Evolutionary conservation across 1,284 basidiomycete genomes (phyloP).

Genomic region (Malassezia yamatoensis): DNA sequence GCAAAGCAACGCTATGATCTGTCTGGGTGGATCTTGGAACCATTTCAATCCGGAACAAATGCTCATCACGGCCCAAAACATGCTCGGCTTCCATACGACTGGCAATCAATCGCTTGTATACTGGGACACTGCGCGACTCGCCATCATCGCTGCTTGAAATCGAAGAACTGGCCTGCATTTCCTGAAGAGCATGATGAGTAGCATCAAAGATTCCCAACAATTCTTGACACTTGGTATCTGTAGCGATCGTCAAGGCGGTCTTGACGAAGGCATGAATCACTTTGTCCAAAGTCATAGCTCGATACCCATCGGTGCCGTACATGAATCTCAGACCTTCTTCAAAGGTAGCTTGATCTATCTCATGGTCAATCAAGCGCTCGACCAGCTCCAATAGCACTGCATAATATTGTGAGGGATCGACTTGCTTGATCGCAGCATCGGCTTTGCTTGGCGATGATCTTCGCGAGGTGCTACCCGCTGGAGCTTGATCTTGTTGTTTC

Average conservation of each 20-base stretch:
- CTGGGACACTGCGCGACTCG: slow-evolving; percentile 49
- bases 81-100: slow-evolving; percentile 72
- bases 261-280: slow-evolving; percentile 57
- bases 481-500: slow-evolving; percentile 2
- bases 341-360: slow-evolving; percentile 76
- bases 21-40: not conserved
- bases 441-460: slow-evolving; percentile 22
- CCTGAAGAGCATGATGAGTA: slow-evolving; percentile 23
- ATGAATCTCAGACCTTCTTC: slow-evolving; percentile 94
- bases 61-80: slow-evolving; percentile 75
- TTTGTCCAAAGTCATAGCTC: slow-evolving; percentile 87
- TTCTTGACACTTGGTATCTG: slow-evolving; percentile 73
- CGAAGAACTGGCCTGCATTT: slow-evolving; percentile 15
- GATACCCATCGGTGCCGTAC: slow-evolving; percentile 88
- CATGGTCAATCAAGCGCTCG: slow-evolving; percentile 83
- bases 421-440: slow-evolving; percentile 32
- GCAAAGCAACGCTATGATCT: slow-evolving; percentile 23
- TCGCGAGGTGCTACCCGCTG: slow-evolving; percentile 16
- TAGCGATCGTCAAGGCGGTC: slow-evolving; percentile 60
- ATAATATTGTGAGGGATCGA: slow-evolving; percentile 58
- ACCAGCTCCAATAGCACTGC: slow-evolving; percentile 79
- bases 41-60: slow-evolving; percentile 71
- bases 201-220: slow-evolving; percentile 64
- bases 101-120: slow-evolving; percentile 72
- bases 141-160: slow-evolving; percentile 25